Conservation (phyloP, 2,329 filamentous ascomycete species). For the Parascedosporium putredinis region DNA sequence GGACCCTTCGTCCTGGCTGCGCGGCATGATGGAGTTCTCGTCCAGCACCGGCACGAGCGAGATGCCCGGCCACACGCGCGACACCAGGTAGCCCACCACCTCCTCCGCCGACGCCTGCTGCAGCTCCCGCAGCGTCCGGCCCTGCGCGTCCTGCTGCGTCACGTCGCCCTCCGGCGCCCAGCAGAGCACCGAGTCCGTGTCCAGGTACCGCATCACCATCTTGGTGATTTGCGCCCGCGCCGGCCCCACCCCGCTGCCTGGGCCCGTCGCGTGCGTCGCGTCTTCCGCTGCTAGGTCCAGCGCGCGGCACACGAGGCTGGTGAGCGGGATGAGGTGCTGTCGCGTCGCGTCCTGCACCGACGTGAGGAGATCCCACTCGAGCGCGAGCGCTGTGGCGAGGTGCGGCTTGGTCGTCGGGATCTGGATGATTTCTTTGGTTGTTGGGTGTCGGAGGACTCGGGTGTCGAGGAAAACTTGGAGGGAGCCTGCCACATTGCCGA, state of each 20-base stretch:
- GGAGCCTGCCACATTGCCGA: conserved; percentile 21
- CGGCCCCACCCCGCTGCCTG: conserved; percentile 25
- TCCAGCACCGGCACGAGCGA: conserved; percentile 74
- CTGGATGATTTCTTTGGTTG: conserved; percentile 59
- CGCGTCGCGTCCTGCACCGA: conserved; percentile 76
- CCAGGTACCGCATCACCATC: conserved; percentile 72
- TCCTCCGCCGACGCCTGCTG: conserved; percentile 61
- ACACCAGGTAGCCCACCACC: conserved; percentile 61
- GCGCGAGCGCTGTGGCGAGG: conserved; percentile 73
- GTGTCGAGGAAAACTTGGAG: conserved; percentile 63
- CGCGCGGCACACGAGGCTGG: conserved; percentile 72
- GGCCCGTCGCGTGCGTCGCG: conserved; percentile 13
- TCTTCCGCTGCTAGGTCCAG: conserved; percentile 68
- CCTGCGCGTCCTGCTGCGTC: conserved; percentile 24
- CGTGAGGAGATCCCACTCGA: conserved; percentile 85
- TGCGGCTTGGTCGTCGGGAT: conserved; percentile 67
- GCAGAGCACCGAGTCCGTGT: conserved; percentile 87
- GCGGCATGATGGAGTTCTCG: conserved; percentile 63
- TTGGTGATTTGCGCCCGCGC: conserved; percentile 54
- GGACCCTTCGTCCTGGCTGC: conserved; percentile 63
- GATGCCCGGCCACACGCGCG: conserved; percentile 73
- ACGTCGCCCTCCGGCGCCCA: conserved; percentile 55
- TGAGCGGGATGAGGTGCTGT: conserved; percentile 82
- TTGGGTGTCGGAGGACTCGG: conserved; percentile 67
- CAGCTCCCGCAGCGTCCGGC: conserved; percentile 52